Base-by-base conservation (phyloP, 1,139 yeast genomes). In the Taphrina deformans region DNA sequence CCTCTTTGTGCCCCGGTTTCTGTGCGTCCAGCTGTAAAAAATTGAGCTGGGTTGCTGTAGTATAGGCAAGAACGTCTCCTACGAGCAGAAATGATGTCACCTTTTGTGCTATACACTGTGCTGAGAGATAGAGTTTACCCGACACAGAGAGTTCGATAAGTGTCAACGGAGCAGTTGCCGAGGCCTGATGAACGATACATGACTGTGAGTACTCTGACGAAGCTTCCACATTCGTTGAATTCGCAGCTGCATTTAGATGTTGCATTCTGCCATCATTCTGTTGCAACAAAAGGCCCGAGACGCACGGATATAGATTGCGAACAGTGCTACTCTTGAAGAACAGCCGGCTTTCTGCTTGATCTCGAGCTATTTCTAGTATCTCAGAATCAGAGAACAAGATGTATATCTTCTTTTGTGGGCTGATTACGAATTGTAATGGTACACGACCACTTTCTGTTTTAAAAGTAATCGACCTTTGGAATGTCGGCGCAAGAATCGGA, bases 61-160 rank as follows among this genome's bases (percentile, higher is more conserved):
- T 93, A 74, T 89, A 88, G 29, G 91, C 77, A 44, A 93, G 77
- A 72, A 88, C 88, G 1, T 85, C 79, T 62, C 87, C 92, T 0
- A 96, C 85, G 26, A 88, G 78, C 68, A 84, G 82, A 66, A 93
- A 76, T 0, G 98, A 92, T 0, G 98, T 92, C 4, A 90, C 95
- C 9, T 93, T 91, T 9, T 83, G 79, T 0, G 90, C 82, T n/a
- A 93, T 75, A 67, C 83, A 86, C 14, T 78, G 77, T 0, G 81
- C 82, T 70, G 87, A 85, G 4, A 87, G 86, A 74, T 80, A 91
- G 18, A 92, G 76, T 71, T 87, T 88, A 66, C 97, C 97, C 70
- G 81, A 84, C 5, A 82, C 76, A 0, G 93, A 82, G 33, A 90
- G 76, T 65, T 96, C 97, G 74, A 89, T 87, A 10, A 27, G 16